These are phyloP conservation scores for Chytriomyces confervae DNA, from an alignment of 192 early-diverging fungal genomes.

Conservation along the genomic window DNA sequence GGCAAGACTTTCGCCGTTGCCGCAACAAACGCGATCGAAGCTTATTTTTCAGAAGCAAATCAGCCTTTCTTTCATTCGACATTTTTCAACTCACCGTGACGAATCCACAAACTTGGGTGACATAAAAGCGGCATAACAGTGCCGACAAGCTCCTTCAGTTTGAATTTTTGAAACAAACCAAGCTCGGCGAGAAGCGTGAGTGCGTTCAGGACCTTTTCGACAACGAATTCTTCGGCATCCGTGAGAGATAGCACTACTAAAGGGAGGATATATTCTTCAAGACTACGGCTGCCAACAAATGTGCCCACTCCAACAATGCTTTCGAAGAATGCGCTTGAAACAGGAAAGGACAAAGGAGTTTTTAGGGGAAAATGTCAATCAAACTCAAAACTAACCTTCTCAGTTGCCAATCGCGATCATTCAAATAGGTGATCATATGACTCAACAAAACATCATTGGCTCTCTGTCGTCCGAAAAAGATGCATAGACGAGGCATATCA, in stretches of 20 bases:
- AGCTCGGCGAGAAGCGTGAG: slow-evolving; percentile 79
- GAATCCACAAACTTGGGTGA: slow-evolving; percentile 84
- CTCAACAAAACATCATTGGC: slow-evolving; percentile 83
- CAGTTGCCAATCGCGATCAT: slow-evolving; percentile 94
- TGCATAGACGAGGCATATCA: slow-evolving; percentile 79
- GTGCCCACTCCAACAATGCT: slow-evolving; percentile 88
- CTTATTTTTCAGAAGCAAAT: slow-evolving; percentile 39
- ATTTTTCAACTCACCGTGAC: slow-evolving; percentile 60
- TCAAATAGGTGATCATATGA: slow-evolving; percentile 97
- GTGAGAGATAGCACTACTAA: slow-evolving; percentile 86
- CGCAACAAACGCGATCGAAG: slow-evolving; percentile 73
- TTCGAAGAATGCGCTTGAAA: slow-evolving; percentile 87
- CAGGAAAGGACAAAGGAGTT: neutral
- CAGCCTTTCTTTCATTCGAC: neutral
- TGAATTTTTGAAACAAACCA: slow-evolving; percentile 76
- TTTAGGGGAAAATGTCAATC: neutral
- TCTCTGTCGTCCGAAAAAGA: slow-evolving; percentile 82
- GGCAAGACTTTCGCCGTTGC: slow-evolving; percentile 67
- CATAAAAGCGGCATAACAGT: slow-evolving; percentile 74
- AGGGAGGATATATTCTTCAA: slow-evolving; percentile 93
- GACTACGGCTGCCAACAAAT: slow-evolving; percentile 82
- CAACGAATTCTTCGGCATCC: slow-evolving; percentile 91
- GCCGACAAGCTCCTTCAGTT: slow-evolving; percentile 75
- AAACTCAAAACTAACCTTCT: slow-evolving; percentile 61
- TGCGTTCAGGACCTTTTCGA: slow-evolving; percentile 84